Evolutionary conservation across 2,329 filamentous ascomycete species (phyloP), one percentile per base, ranked within the genome.

Genomic region (Periconia digitata): DNA sequence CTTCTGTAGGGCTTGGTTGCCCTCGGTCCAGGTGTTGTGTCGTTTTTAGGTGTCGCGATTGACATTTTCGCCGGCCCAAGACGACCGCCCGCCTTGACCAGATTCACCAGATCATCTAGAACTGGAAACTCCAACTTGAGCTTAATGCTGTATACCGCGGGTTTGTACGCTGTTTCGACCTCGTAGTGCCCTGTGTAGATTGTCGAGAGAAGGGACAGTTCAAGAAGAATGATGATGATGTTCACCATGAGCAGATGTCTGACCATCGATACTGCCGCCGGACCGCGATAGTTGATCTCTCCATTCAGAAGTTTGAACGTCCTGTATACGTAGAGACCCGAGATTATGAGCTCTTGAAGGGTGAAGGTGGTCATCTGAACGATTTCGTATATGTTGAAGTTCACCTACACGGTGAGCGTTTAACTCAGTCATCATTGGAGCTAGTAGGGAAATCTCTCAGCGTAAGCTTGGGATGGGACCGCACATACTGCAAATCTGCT

Each of bases 101-200:
- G 46, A 35, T 51, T 44, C 16, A 54, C 29, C 16, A 62, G 56
- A 29, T 52, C 45, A 38, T 79, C 72, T 16, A 84, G 65, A 44
- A 84, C 74, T n/a, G 76, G 73, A 53, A 77, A 75, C 58, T 83
- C 81, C 16, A 81, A 69, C 54, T 79, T 79, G 21, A 80, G 67
- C 58, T 76, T 76, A 52, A 75, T 55, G 51, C 68, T 69, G 55
- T 75, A 76, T n/a, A 70, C 65, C 8, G 73, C 66, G 2, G 55
- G 58, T 44, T 73, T 74, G 45, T 67, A 63, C 1, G 63, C 62
- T 3, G 55, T 55, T 42, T 61, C 53, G 13, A 62, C 47, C 6
- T 61, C 50, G 32, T 55, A 61, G 8, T 50, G 49, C 6, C 63
- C 61, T 6, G 69, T 62, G 52, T 66, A 73, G 46, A 73, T 61